phyloP scores from a whole-genome alignment of 495 filamentous ascomycete species.

The Neurospora tetraspora region DNA sequence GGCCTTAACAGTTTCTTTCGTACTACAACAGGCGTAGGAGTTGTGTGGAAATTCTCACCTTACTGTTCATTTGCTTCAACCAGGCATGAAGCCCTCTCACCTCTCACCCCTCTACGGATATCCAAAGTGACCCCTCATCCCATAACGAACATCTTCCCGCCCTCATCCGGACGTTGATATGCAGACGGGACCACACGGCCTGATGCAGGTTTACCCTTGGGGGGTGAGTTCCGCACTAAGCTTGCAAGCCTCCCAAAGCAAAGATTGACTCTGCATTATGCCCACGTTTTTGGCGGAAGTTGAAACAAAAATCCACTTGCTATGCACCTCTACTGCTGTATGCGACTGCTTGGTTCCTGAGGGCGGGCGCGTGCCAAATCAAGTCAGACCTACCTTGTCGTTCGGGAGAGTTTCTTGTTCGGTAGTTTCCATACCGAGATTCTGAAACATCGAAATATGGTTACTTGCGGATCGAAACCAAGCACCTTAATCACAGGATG shows the following conservation, averaged over 20 bases:
- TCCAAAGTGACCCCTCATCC: neutral
- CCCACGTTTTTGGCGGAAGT: neutral
- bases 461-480: neutral
- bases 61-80: neutral
- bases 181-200: neutral
- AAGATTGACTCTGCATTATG: neutral
- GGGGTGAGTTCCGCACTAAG: neutral
- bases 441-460: neutral
- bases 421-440: neutral
- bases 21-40: neutral
- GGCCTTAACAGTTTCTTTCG: neutral
- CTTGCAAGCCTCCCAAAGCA: neutral
- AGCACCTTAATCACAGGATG: neutral
- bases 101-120: neutral
- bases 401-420: neutral
- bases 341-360: neutral
- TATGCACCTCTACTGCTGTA: neutral
- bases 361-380: neutral
- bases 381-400: neutral
- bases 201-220: neutral
- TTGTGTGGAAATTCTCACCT: neutral
- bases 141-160: neutral
- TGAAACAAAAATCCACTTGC: neutral
- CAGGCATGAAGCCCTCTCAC: neutral
- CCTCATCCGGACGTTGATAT: neutral